A percentile compares a stretch with the other conserved stretches of the same genome.
Conservation (phyloP, 2,329 filamentous ascomycete genomes). For the Calonectria multiphialidica region DNA sequence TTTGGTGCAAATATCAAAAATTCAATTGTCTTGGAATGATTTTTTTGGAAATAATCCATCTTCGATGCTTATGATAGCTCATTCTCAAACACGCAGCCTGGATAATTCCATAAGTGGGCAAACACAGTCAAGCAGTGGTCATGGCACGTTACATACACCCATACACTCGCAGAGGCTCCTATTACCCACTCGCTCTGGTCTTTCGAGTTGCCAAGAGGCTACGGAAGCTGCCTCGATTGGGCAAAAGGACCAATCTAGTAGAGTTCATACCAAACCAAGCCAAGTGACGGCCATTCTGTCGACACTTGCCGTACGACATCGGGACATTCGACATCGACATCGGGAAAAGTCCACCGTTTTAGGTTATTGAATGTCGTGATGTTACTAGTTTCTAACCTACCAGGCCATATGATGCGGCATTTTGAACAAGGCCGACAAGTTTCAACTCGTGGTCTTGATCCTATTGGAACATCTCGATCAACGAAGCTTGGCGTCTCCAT, state of each 20-base stretch:
- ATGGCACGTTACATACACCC: constrained; percentile 3
- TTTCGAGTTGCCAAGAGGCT: not conserved
- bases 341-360: not conserved
- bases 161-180: not conserved
- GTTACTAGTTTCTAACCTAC: not conserved
- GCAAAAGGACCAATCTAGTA: not conserved
- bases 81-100: not conserved
- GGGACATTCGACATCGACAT: not conserved
- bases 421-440: not conserved
- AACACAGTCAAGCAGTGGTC: not conserved
- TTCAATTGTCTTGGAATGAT: too few species aligned
- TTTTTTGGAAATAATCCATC: too few species aligned
- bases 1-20: too few species aligned
- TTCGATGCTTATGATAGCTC: not conserved
- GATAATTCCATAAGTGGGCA: not conserved
- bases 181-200: not conserved
- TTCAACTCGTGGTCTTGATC: not conserved
- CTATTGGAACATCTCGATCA: not conserved
- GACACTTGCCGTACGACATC: not conserved
- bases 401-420: not conserved
- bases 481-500: not conserved
- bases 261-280: not conserved
- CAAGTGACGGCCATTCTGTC: not conserved
- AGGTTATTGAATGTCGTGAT: not conserved
- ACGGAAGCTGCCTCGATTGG: not conserved